phyloP scores from a whole-genome alignment of 768 basidiomycete genomes.

The Tricholoma saponaceum region DNA sequence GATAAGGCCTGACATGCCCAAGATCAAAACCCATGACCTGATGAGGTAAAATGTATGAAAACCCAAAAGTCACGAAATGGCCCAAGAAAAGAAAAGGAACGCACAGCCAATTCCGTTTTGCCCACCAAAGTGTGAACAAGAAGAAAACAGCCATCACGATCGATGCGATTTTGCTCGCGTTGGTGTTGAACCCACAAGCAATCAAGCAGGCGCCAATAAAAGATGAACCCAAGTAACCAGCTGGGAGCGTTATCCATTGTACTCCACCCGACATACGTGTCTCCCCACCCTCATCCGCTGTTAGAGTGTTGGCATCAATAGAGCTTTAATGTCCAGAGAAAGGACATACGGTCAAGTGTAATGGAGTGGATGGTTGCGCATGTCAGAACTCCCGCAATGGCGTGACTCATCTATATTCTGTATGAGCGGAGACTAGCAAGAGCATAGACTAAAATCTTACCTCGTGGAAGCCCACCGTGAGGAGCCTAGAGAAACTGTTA shows the following conservation, averaged over 20 bases:
- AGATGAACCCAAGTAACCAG: constrained; percentile 80
- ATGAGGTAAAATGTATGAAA: neutral
- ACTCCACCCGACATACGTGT: constrained; percentile 88
- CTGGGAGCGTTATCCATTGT: constrained; percentile 73
- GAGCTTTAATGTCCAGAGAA: neutral
- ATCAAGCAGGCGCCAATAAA: constrained; percentile 87
- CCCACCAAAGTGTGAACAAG: constrained; percentile 87
- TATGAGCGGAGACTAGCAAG: neutral
- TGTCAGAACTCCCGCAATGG: constrained; percentile 73
- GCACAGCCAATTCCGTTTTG: constrained; percentile 68
- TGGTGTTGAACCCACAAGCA: constrained; percentile 84
- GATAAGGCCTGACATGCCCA: constrained; percentile 77
- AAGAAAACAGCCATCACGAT: constrained; percentile 83
- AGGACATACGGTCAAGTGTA: constrained; percentile 74
- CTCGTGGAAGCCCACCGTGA: constrained; percentile 90
- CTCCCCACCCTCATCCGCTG: constrained; percentile 85
- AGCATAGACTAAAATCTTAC: constrained; percentile 29
- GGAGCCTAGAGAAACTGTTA: constrained; percentile 39
- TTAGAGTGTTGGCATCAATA: constrained; percentile 9
- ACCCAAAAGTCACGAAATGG: neutral
- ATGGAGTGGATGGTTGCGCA: constrained; percentile 86
- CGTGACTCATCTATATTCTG: constrained; percentile 74
- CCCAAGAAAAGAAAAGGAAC: constrained; percentile 17
- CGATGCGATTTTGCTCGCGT: constrained; percentile 82
- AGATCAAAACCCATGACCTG: constrained; percentile 76